These are phyloP conservation scores for Arthrobotrys sphaeroides DNA, from an alignment of 2,329 filamentous ascomycete genomes.

Conservation along the genomic window DNA sequence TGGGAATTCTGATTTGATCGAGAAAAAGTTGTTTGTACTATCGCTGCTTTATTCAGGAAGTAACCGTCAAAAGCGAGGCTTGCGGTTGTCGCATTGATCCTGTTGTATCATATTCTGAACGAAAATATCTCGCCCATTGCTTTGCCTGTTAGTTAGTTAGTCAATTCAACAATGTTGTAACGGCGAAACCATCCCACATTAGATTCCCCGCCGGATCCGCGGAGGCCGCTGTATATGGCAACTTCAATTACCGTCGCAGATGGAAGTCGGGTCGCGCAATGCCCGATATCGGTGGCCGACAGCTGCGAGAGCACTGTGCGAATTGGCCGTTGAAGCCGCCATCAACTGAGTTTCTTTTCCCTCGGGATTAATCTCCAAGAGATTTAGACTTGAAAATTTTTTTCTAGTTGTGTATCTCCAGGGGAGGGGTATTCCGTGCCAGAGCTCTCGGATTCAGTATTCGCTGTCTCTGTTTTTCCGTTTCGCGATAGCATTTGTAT, in stretches of 20 bases:
- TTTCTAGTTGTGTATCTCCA: not conserved
- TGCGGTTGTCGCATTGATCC: slow-evolving; percentile 1
- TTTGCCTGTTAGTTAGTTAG: not conserved
- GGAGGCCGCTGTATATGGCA: slow-evolving; percentile 18
- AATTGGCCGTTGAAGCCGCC: not conserved
- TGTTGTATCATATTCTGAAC: not conserved
- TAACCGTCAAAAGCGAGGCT: slow-evolving; percentile 37
- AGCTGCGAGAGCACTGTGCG: too few relatives aligned
- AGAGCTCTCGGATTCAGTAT: not conserved
- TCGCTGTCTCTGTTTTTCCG: not conserved
- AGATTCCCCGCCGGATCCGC: slow-evolving; percentile 7
- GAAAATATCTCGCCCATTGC: not conserved
- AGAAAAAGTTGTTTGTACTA: not conserved
- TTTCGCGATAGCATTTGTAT: not conserved
- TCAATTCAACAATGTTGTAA: not conserved
- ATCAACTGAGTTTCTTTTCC: slow-evolving; percentile 1
- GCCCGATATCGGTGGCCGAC: not conserved
- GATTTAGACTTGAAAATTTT: slow-evolving; percentile 9
- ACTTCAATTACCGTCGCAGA: not conserved
- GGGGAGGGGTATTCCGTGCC: slow-evolving; percentile 10
- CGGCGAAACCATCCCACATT: too few relatives aligned
- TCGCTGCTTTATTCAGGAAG: too few relatives aligned
- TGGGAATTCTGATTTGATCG: not conserved
- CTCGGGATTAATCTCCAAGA: slow-evolving; percentile 13
- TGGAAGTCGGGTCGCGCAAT: not conserved